Percentiles rank a stretch among this genome's conserved stretches.
Evolutionary conservation across 2,329 filamentous ascomycete genomes (phyloP).

Genomic region (Ophiostoma quercus): DNA sequence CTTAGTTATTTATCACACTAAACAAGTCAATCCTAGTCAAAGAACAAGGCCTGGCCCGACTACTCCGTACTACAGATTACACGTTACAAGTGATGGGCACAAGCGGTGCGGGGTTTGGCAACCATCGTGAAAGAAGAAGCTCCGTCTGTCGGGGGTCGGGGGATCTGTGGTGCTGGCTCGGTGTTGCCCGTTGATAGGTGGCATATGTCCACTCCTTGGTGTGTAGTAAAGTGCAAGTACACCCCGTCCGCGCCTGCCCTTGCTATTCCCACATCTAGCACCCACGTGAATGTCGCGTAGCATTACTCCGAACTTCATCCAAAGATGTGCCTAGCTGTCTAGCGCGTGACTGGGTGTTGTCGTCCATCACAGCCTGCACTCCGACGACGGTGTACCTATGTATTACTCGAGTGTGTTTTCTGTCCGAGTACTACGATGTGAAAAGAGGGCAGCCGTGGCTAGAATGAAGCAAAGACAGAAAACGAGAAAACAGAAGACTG

Average conservation of each 20-base stretch:
- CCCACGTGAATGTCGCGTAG: constrained; percentile 5
- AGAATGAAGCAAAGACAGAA: neutral
- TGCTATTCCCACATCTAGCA: neutral
- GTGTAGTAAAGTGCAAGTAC: neutral
- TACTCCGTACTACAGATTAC: neutral
- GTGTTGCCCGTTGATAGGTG: constrained; percentile 1
- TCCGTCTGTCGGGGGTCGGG: constrained; percentile 7
- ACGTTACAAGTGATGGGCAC: neutral
- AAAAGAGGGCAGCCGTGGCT: neutral
- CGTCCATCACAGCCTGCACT: too few relatives aligned
- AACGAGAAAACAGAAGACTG: neutral
- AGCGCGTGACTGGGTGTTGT: neutral
- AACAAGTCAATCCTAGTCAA: neutral
- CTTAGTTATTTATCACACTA: neutral
- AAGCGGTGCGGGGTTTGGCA: constrained; percentile 7
- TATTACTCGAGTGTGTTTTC: neutral
- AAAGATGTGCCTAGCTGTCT: neutral
- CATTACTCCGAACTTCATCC: constrained; percentile 8
- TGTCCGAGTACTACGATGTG: neutral
- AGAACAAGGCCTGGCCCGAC: neutral
- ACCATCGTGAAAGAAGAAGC: constrained; percentile 7
- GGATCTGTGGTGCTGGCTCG: neutral
- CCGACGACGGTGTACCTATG: too few relatives aligned
- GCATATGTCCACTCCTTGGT: neutral
- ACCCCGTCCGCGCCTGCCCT: neutral